Evolutionary conservation across 768 basidiomycete species (phyloP).

Genomic region (Rhodotorula toruloides): DNA sequence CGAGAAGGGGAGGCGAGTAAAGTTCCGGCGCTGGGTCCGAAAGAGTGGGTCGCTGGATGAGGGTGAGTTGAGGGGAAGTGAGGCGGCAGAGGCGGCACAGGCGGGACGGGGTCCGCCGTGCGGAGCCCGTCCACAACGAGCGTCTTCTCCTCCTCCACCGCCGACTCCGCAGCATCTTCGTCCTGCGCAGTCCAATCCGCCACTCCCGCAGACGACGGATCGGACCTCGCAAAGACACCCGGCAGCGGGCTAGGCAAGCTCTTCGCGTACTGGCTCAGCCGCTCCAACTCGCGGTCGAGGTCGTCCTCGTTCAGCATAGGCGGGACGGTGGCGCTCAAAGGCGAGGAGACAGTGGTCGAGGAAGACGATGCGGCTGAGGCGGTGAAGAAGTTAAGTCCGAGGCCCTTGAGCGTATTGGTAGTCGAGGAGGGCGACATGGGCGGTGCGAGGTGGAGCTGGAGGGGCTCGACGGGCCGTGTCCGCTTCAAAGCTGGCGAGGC

Average conservation of each 20-base stretch:
- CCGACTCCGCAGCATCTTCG: too few relatives aligned
- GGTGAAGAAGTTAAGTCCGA: too few relatives aligned
- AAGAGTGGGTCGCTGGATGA: too few relatives aligned
- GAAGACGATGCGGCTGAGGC: too few relatives aligned
- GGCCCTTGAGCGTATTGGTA: too few relatives aligned
- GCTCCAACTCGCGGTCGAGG: slow-evolving; percentile 15
- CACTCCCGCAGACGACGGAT: not conserved
- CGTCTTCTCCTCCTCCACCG: slow-evolving; percentile 1
- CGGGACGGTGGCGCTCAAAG: not conserved
- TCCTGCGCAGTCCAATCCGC: not conserved
- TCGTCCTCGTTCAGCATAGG: slow-evolving; percentile 12
- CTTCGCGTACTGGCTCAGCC: slow-evolving; percentile 16
- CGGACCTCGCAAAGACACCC: not conserved
- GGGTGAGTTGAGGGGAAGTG: not conserved
- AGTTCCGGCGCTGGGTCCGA: too few relatives aligned
- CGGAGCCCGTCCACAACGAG: too few relatives aligned
- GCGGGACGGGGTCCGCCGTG: too few relatives aligned
- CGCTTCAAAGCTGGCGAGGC: not conserved
- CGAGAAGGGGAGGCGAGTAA: too few relatives aligned
- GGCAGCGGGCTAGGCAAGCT: slow-evolving; percentile 26
- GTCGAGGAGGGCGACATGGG: too few relatives aligned
- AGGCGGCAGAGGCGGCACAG: not conserved
- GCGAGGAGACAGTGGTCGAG: not conserved
- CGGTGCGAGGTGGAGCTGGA: too few relatives aligned
- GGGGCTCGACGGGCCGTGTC: too few relatives aligned